phyloP scores from a whole-genome alignment of 768 basidiomycete genomes.

The Russula abietina region DNA sequence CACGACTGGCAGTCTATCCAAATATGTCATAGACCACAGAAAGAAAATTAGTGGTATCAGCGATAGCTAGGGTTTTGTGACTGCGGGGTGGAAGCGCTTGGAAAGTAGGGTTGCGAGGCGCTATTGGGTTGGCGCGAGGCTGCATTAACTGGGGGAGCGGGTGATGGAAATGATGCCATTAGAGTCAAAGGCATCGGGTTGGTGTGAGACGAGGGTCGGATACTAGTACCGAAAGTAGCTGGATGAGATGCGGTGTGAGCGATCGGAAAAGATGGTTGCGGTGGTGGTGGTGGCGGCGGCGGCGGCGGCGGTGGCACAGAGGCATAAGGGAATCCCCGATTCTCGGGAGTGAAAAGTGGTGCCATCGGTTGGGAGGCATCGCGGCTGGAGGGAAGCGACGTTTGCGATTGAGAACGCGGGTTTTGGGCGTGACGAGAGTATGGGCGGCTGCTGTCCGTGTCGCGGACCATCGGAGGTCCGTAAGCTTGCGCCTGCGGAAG shows the following conservation, averaged over 20 bases:
- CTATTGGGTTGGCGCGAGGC: conserved; percentile 10
- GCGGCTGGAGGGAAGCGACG: conserved; percentile 1
- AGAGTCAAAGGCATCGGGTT: background rate
- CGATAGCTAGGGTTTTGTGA: conserved; percentile 7
- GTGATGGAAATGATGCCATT: conserved; percentile 2
- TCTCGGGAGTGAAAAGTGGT: background rate
- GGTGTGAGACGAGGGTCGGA: background rate
- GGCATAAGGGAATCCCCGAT: conserved; percentile 18
- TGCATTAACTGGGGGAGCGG: conserved; percentile 9
- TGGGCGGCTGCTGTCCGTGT: conserved; percentile 4
- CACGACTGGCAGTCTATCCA: background rate
- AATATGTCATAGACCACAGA: background rate
- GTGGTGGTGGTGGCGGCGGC: background rate
- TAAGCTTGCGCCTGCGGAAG: background rate
- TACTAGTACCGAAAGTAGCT: background rate
- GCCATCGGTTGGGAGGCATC: background rate
- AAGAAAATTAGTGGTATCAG: background rate
- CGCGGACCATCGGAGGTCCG: background rate
- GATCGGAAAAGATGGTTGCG: background rate
- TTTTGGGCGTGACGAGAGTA: conserved; percentile 5
- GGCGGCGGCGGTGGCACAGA: background rate
- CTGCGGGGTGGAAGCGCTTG: background rate
- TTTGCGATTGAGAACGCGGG: conserved; percentile 10
- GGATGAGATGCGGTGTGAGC: background rate
- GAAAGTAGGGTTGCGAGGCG: conserved; percentile 1